Base-by-base conservation (phyloP, 1,284 basidiomycete genomes). In the Ganoderma sinense region DNA sequence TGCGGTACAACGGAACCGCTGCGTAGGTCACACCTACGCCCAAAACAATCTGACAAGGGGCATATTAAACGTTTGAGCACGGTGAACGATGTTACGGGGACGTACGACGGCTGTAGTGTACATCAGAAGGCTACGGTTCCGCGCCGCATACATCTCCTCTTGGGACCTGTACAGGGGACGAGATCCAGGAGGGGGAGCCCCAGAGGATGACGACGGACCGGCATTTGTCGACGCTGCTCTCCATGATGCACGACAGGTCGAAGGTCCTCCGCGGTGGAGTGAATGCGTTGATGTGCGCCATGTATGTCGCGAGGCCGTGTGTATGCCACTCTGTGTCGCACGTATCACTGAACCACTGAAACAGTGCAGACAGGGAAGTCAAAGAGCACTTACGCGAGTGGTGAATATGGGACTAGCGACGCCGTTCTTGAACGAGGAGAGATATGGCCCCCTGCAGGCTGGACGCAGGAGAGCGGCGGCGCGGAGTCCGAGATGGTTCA, bases 1-100 rank as follows among this genome's bases (percentile, higher is more conserved):
- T 96, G 63, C 98, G 92, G 82, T 99, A 99, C 5, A 98, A 87
- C 0, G 98, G 98, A 1, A 99, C 98, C 40, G 98, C 95, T 23
- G 98, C 97, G 80, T 99, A 99, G 10, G 95, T 95, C 48, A 94
- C 86, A 8, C 97, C 97, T 1, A 95, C 82, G 0, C 91, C 93
- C 33, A 94, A 78, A 39, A 98, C 83, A 68, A 99, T 91, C 92
- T 97, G 70, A 2, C 60, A 5, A 5, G 26, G 2, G 1, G 14
- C 11, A 29, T 0, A 43, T 26, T 4, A 33, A 39, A n/a, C 29
- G 18, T 23, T 31, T 39, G 36, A 55, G 53, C 16, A 16, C 16
- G 20, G 18, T 56, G 40, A n/a, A 31, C 33, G 36, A 39, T 16
- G 7, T 2, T 0, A 31, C 18, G 11, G 36, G 14, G 29, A 84